These are phyloP conservation scores for Trametes sp. DNA, from an alignment of 1,284 basidiomycete genomes.

Conservation along the genomic window DNA sequence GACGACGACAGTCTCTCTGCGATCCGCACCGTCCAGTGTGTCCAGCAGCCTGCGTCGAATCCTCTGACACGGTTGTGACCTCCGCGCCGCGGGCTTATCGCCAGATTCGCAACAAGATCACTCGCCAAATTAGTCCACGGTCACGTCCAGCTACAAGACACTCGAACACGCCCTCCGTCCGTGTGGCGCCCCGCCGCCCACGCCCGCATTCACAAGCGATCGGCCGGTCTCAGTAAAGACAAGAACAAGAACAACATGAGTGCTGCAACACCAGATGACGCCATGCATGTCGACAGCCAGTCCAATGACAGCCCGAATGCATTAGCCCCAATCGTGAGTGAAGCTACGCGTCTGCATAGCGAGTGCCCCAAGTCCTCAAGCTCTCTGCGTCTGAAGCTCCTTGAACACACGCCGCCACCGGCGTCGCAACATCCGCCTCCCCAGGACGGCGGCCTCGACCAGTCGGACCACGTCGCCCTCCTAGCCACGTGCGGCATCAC, in stretches of 20 bases:
- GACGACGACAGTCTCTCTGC: conserved; percentile 15
- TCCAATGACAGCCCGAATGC: conserved; percentile 11
- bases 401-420: conserved; percentile 10
- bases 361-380: conserved; percentile 12
- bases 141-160: conserved; percentile 17
- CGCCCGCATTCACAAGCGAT: not conserved
- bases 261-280: conserved; percentile 20
- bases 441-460: conserved; percentile 8
- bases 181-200: conserved; percentile 21
- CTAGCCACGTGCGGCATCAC: conserved; percentile 61
- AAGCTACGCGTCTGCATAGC: conserved; percentile 7
- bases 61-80: not conserved
- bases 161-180: conserved; percentile 13
- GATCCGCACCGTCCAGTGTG: not conserved
- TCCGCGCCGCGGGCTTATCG: conserved; percentile 15
- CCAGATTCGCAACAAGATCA: conserved; percentile 23
- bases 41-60: not conserved
- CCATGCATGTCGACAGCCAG: conserved; percentile 5
- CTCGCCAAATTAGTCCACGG: conserved; percentile 22
- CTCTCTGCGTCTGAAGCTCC: conserved; percentile 8
- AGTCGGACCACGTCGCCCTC: conserved; percentile 12
- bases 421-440: conserved; percentile 27
- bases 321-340: conserved; percentile 25
- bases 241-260: conserved; percentile 18
- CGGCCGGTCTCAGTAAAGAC: conserved; percentile 1